Percentiles rank a stretch among this genome's conserved stretches.
phyloP scores from a whole-genome alignment of 2,329 filamentous ascomycete species.

The Xylariaceae sp. region DNA sequence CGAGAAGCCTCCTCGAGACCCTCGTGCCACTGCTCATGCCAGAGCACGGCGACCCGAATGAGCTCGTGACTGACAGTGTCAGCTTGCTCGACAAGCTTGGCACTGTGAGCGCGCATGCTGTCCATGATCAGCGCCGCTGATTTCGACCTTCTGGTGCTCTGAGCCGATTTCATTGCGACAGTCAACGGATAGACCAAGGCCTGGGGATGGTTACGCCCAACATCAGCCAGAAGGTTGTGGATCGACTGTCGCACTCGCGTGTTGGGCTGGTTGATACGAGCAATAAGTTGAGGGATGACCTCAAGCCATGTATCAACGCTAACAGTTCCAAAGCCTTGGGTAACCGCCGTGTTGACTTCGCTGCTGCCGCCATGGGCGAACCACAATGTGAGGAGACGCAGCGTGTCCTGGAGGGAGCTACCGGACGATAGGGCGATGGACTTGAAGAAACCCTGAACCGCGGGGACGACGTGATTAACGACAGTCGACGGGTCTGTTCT shows the following conservation, averaged over 20 bases:
- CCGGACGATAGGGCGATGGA: slow-evolving; percentile 90
- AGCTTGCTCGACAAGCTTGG: slow-evolving; percentile 89
- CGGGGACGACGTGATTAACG: slow-evolving; percentile 88
- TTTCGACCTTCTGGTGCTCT: slow-evolving; percentile 79
- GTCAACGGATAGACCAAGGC: slow-evolving; percentile 96
- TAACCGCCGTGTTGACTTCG: slow-evolving; percentile 87
- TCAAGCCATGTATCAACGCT: slow-evolving; percentile 98
- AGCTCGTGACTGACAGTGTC: slow-evolving; percentile 95
- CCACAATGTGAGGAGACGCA: slow-evolving; percentile 92
- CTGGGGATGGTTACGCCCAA: slow-evolving; percentile 92
- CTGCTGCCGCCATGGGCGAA: slow-evolving; percentile 88
- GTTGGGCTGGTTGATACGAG: slow-evolving; percentile 95
- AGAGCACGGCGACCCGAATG: slow-evolving; percentile 93
- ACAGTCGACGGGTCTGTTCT: slow-evolving; percentile 67
- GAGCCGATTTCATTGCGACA: slow-evolving; percentile 92
- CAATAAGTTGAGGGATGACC: slow-evolving; percentile 96
- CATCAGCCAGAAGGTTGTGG: slow-evolving; percentile 87
- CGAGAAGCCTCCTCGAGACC: slow-evolving; percentile 94
- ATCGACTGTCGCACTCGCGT: slow-evolving; percentile 85
- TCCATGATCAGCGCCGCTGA: slow-evolving; percentile 96
- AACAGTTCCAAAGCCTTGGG: slow-evolving; percentile 86
- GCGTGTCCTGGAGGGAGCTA: slow-evolving; percentile 92
- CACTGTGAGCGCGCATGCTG: slow-evolving; percentile 93
- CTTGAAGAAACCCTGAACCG: slow-evolving; percentile 94
- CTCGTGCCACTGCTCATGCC: slow-evolving; percentile 99